Base-by-base conservation (phyloP, 2,329 filamentous ascomycete genomes). In the Penicillium sclerotigenum region DNA sequence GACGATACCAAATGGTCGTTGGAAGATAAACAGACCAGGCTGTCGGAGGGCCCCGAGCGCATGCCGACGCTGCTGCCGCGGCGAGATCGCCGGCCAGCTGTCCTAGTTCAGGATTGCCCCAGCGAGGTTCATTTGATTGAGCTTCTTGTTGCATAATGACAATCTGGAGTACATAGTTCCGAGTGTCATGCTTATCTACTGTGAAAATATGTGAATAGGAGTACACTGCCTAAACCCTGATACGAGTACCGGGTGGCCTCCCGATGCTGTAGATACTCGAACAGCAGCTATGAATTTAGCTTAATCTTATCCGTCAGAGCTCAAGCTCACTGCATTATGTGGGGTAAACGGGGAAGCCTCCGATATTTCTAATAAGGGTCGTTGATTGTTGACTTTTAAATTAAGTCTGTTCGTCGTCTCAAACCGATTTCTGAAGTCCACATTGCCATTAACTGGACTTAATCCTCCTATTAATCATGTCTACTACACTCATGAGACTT, bases 1-100 rank as follows among this genome's bases (percentile, higher is more conserved):
- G 37, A 76, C 69, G 3, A 75, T 63, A 47, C 71, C 67, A 48
- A 72, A 73, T 2, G 74, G 73, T 9, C 73, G 72, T 51, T 68
- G 72, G 47, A 68, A 63, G 34, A 74, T 59, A 56, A 74, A 76
- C 20, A 57, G 51, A 0, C 49, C 41, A 1, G 67, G 67, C 22
- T 58, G 47, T 43, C 47, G 61, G 13, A 70, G 48, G n/a, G 67
- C 65, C 22, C 43, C 47, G 3, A 61, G 10, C 3, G 60, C 48
- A 52, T 70, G 63, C 3, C 54, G 47, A 18, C 59, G 60, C 42
- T 16, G 60, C 51, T 11, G 66, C 67, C 5, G 68, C 67, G 1
- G 58, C 56, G 0, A 69, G n/a, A 47, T 70, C 68, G 16, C 63
- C 67, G 4, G 57, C 57, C 10, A 69, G 46, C 13, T 57, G 59